Evolutionary conservation across 148 eudicot species (phyloP).

Genomic region (Rhododendron vialii): DNA sequence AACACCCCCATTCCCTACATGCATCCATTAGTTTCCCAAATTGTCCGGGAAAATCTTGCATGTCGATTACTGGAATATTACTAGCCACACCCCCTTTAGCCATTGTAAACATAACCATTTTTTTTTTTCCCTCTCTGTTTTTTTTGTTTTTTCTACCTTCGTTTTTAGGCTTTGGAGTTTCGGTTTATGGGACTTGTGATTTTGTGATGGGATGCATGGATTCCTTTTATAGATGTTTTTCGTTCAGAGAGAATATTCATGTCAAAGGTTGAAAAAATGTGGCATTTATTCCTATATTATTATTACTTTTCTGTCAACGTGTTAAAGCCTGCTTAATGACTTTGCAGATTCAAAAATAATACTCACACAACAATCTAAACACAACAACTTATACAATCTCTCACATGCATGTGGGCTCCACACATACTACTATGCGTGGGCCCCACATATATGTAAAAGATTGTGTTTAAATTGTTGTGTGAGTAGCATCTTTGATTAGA

Average conservation of each 20-base stretch:
- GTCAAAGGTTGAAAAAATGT: neutral
- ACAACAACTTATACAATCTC: too few species aligned
- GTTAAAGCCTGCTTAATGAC: too few species aligned
- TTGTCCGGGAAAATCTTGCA: neutral
- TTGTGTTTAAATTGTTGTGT: too few species aligned
- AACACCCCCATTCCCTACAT: slow-evolving; percentile 26
- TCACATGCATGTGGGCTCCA: too few species aligned
- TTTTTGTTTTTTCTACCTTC: neutral
- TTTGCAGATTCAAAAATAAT: too few species aligned
- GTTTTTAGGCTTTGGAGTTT: neutral
- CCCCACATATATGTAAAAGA: too few species aligned
- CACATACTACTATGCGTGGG: too few species aligned
- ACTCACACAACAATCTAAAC: too few species aligned
- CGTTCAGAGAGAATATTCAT: neutral
- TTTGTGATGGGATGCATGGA: neutral
- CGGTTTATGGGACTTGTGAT: neutral
- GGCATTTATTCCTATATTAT: too few species aligned
- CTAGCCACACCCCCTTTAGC: neutral
- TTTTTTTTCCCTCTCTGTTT: neutral
- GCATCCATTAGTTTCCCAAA: slow-evolving; percentile 13
- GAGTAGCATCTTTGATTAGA: too few species aligned
- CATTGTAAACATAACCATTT: neutral
- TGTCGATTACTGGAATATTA: slow-evolving; percentile 3
- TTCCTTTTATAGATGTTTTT: neutral
- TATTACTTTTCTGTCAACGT: too few species aligned